Evolutionary conservation across 352 stramenopile genomes (phyloP), one percentile per base, ranked within the genome.

Genomic region (Pythium sukuiense): DNA sequence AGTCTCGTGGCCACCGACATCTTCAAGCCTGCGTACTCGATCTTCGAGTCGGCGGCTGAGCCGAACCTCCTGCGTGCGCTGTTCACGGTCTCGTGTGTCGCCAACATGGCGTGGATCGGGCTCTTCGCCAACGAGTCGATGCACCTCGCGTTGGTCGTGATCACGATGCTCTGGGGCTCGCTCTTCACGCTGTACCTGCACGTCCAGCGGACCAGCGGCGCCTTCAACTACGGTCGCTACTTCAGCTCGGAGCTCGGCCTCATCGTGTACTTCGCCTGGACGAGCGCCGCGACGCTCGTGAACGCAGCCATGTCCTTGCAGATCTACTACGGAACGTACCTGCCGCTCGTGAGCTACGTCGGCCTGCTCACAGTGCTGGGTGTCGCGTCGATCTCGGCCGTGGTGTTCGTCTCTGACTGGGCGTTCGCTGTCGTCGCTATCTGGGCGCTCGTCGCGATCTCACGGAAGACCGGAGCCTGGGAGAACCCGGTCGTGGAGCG

Each of bases 121-220:
- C 32, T 35, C 32, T 35, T 35, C 32, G 32, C 32, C 32, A 35
- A 35, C 32, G 32, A 35, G 8, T 35, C 32, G 4, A 35, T 35
- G 32, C 32, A 35, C 32, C 32, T 35, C 32, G 32, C 32, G 32
- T 8, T 35, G 32, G 32, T 35, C 32, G 32, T 35, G 32, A 35
- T 35, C 32, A 8, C 32, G 4, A 35, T 35, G 32, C 32, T 35
- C 32, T 35, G 32, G 32, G 32, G 32, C 32, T 35, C 32, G 32
- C 32, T 35, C 32, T 35, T 35, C 32, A 35, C 32, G 32, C 32
- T 35, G 32, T 35, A 35, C 32, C 32, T 35, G 32, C 32, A 43
- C 89, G 87, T 52, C 82, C 99, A 30, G 93, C 96, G 66, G 92
- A 98, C 73, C n/a, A 43, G 32, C 37, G 37, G 13, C 37, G 16